Evolutionary conservation across 768 basidiomycete species (phyloP), one percentile per base, ranked within the genome.

Genomic region (Trametes coccinea): DNA sequence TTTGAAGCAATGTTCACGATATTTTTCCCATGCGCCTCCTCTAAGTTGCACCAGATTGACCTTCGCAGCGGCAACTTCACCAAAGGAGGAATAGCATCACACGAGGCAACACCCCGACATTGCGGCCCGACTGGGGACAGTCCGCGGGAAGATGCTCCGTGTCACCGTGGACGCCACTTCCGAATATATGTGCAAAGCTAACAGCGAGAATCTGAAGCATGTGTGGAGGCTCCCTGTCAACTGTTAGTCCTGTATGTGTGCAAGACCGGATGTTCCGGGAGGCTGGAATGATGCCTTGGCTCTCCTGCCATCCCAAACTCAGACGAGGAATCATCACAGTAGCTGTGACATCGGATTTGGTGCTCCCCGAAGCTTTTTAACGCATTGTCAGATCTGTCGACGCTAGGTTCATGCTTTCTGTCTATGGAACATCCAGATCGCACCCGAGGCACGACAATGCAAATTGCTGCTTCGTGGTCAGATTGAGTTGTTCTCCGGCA

Each of bases 61-160:
- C 11, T 40, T 33, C 31, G 17, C 5, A 17, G 8, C 16, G 14
- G 4, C 16, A 14, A 5, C 11, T 16, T 29, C 48, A 22, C 48
- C 48, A 7, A 4, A 56, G 45, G 56, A 16, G 61, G 54, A 62
- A 31, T 62, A 62, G 61, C 33, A 16, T 27, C 17, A 52, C 55
- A 62, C 44, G 61, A 56, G 61, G 60, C 53, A 13, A 22, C 22
- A 41, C 0, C 41, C 14, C 8, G 39, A 7, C 10, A 17, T 14
- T 41, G 14, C 4, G 22, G 16, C 29, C 7, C 29, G 30, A 10
- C 13, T 39, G 39, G 17, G 11, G 13, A 14, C 33, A 45, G 30
- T 45, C 53, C 53, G 29, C 53, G 53, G 53, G 22, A 14, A 10
- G 29, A 4, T 22, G 27, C 17, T 47, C 11, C 27, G 46, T 22